These are phyloP conservation scores for Anisogramma anomala DNA, from an alignment of 2,329 filamentous ascomycete genomes.

Conservation along the genomic window DNA sequence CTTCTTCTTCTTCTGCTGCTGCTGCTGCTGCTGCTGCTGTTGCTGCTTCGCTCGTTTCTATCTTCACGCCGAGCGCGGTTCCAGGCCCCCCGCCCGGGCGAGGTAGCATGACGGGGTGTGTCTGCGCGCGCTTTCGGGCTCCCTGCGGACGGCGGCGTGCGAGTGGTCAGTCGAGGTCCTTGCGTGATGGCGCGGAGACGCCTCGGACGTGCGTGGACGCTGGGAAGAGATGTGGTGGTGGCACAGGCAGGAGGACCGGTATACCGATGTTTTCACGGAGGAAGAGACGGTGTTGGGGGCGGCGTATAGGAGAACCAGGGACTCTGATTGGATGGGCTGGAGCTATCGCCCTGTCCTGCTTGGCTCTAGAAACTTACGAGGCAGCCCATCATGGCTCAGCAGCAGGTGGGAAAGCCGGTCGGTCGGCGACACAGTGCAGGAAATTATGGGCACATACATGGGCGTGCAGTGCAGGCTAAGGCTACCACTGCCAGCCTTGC, in stretches of 20 bases:
- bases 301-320: not conserved
- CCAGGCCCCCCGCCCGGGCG: slow-evolving; percentile 1
- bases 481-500: not conserved
- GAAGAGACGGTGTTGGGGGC: not conserved
- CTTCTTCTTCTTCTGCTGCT: too few species aligned
- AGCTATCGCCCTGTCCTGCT: not conserved
- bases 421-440: slow-evolving; percentile 1
- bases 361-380: slow-evolving; percentile 12
- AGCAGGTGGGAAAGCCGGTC: slow-evolving; percentile 2
- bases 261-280: too few species aligned
- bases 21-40: too few species aligned
- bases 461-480: not conserved
- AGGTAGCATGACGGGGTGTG: slow-evolving; percentile 11
- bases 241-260: too few species aligned
- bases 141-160: slow-evolving; percentile 1
- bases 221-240: not conserved
- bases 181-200: not conserved
- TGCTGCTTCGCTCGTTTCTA: too few species aligned
- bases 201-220: not conserved
- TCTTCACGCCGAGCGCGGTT: not conserved
- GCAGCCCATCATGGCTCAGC: slow-evolving; percentile 12
- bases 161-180: slow-evolving; percentile 1
- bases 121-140: slow-evolving; percentile 11
- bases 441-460: not conserved
- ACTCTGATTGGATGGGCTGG: not conserved